A percentile compares a stretch with the other conserved stretches of the same genome.
Evolutionary conservation across 768 basidiomycete genomes (phyloP).

Genomic region (Leccinum barrowsii): DNA sequence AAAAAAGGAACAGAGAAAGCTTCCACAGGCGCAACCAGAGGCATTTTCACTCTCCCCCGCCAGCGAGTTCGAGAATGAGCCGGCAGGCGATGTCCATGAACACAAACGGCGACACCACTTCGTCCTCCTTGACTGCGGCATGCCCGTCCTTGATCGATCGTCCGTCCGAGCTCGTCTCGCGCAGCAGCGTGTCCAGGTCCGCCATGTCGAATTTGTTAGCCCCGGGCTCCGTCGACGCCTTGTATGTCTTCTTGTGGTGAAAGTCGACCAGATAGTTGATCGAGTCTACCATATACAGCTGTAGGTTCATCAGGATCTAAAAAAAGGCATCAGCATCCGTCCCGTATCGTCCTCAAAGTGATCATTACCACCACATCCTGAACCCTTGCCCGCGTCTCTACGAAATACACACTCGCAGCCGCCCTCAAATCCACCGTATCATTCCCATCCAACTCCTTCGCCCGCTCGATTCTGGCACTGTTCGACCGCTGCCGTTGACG

Average conservation of each 20-base stretch:
- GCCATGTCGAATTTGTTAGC: constrained; percentile 72
- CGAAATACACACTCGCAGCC: constrained; percentile 81
- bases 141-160: constrained; percentile 50
- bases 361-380: constrained; percentile 79
- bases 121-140: constrained; percentile 49
- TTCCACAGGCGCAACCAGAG: background rate
- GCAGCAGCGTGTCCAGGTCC: constrained; percentile 25
- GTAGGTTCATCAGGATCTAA: constrained; percentile 94
- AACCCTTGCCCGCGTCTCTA: constrained; percentile 88
- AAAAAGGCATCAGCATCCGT: background rate
- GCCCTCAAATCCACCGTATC: constrained; percentile 61
- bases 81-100: constrained; percentile 96
- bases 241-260: constrained; percentile 94
- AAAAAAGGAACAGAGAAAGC: background rate
- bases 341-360: background rate
- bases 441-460: constrained; percentile 55
- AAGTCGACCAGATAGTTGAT: constrained; percentile 98
- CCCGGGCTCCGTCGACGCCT: constrained; percentile 61
- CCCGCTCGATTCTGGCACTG: constrained; percentile 56
- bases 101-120: constrained; percentile 81
- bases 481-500: constrained; percentile 32
- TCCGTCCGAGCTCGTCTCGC: constrained; percentile 55
- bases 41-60: constrained; percentile 43
- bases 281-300: constrained; percentile 93
- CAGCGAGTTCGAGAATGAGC: constrained; percentile 91